Base-by-base conservation (phyloP, 148 eudicot species). In the Spergularia marina region DNA sequence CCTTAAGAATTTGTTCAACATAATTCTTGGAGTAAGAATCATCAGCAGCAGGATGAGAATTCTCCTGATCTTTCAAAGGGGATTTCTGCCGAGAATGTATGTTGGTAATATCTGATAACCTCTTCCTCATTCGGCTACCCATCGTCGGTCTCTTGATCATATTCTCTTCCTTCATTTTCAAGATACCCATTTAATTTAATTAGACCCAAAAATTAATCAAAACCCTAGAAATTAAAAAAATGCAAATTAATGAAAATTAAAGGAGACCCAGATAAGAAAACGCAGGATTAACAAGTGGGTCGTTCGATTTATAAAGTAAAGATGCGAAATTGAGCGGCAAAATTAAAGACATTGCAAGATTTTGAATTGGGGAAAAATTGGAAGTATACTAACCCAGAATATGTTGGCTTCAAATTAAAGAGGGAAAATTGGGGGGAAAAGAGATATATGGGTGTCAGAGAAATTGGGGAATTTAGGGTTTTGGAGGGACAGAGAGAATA, bases 51-150 rank as follows among this genome's bases (percentile, higher is more conserved):
- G 79, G 41, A 2, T 12, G 9, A n/a, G 39, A n/a, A 70, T 55
- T 80, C 68, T 76, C 79, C 51, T 65, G 64, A 53, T 68, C 70
- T 10, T 73, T 67, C 2, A 53, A 65, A 12, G 89, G 87, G 17
- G 91, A 85, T 79, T 83, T 88, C 53, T 75, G 69, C 49, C 82
- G 85, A 13, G 90, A 83, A 52, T 68, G 75, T 53, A 84, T 77
- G 64, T 91, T 91, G 6, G 93, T 86, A 34, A 91, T 86, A 53
- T 91, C 97, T 18, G 91, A 86, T 13, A 91, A 83, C 65, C 83
- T 81, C 82, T 85, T 91, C 71, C 86, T 82, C 41, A 86, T 83
- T 20, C 79, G 74, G 41, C 74, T 83, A 13, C 91, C 95, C 20
- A 89, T 79, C 36, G 90, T 76, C 55, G 90, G 76, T 57, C 80